phyloP scores from a whole-genome alignment of 768 basidiomycete species.

The Pleurotus pulmonarius region DNA sequence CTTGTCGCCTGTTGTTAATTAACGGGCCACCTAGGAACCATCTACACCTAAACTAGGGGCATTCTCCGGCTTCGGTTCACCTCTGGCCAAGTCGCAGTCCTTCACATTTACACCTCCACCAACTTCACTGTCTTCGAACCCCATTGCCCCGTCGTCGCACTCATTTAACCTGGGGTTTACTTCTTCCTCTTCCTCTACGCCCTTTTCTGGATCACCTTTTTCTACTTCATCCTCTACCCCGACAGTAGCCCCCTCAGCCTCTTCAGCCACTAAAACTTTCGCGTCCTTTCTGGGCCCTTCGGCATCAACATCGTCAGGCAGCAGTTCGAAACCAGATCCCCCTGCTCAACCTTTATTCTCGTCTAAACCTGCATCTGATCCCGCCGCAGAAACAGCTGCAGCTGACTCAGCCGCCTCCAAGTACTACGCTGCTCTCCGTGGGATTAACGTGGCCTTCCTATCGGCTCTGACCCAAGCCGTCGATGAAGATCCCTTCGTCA shows the following conservation, averaged over 20 bases:
- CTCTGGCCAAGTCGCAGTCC: conserved; percentile 23
- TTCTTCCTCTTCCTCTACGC: conserved; percentile 4
- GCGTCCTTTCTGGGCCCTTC: conserved; percentile 36
- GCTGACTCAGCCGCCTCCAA: conserved; percentile 36
- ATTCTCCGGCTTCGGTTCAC: conserved; percentile 50
- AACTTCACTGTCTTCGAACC: conserved; percentile 16
- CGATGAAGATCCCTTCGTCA: conserved; percentile 68
- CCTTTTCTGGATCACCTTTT: conserved; percentile 11
- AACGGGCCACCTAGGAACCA: conserved; percentile 15
- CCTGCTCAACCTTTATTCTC: not conserved
- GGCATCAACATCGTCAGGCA: conserved; percentile 12
- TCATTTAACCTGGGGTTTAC: conserved; percentile 10
- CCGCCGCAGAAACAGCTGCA: conserved; percentile 16
- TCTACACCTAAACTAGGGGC: conserved; percentile 43
- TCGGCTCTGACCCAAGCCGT: conserved; percentile 54
- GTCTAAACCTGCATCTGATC: conserved; percentile 9
- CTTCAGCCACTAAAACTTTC: conserved; percentile 50
- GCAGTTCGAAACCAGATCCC: conserved; percentile 11
- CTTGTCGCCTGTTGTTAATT: conserved; percentile 7
- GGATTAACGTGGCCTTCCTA: conserved; percentile 66
- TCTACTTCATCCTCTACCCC: conserved; percentile 13
- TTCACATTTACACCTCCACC: conserved; percentile 36
- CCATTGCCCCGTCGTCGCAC: conserved; percentile 10
- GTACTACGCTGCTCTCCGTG: conserved; percentile 70
- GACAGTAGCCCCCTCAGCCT: conserved; percentile 30